Conservation (phyloP, 805 yeast species). For the Yarrowia keelungensis region DNA sequence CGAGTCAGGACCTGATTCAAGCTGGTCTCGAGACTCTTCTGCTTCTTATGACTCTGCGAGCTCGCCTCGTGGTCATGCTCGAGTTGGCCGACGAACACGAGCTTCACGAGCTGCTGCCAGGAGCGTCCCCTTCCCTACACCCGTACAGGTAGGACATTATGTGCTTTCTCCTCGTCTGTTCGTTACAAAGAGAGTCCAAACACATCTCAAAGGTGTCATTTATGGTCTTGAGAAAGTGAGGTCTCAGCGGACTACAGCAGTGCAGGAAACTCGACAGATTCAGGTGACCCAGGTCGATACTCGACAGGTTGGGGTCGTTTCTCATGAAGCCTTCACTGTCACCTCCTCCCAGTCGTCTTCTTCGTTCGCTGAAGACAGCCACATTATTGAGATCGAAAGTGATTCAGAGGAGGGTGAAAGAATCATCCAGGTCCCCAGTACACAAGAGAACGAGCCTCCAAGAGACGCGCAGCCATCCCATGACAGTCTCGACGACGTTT, state of each 20-base stretch:
- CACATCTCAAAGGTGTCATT: no score
- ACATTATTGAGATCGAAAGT: not conserved
- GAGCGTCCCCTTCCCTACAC: not conserved
- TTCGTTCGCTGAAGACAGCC: not conserved
- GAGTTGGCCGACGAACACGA: not conserved
- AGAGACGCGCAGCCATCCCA: not conserved
- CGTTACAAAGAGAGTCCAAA: not conserved
- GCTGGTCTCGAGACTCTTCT: not conserved
- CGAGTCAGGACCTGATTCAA: not conserved
- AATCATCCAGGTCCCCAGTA: not conserved
- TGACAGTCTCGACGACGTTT: not conserved
- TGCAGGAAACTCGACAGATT: not conserved
- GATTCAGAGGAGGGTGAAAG: not conserved
- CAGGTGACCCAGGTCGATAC: not conserved
- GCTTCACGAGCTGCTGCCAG: not conserved
- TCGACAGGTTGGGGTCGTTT: not conserved
- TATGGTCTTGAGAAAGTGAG: conserved; percentile 2
- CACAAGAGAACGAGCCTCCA: not conserved
- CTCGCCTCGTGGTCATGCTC: not conserved
- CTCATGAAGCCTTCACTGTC: no score
- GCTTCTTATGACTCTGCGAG: not conserved
- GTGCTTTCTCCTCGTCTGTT: not conserved
- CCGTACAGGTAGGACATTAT: not conserved
- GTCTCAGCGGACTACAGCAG: not conserved
- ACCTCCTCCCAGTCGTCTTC: not conserved